Evolutionary conservation across 805 yeast genomes (phyloP), one percentile per base, ranked within the genome.

Genomic region (Zygotorulaspora danielsina): DNA sequence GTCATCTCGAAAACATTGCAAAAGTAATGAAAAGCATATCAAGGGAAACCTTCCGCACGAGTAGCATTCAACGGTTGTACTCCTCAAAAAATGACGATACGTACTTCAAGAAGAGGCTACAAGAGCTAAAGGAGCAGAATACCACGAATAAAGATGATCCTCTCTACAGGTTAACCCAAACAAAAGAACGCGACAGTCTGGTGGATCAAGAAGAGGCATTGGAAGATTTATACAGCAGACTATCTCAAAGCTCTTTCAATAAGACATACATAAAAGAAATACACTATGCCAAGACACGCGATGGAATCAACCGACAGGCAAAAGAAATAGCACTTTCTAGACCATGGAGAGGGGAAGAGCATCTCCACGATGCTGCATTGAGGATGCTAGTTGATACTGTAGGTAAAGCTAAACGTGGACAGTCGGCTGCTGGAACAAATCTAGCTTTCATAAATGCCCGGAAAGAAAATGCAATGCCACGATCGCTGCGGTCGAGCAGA

Each of bases 341-440:
- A 17, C 81, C 81, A 0, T 81, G 88, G 88, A 65, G 63, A 0
- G 88, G 88, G 0, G 54, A 63, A 3, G 85, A 80, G 45, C 39
- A 59, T 3, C 54, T 54, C 1, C 46, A 61, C 5, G 85, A 78
- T 38, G 59, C 75, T 3, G 65, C 69, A 4, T 52, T 70, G 22
- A 59, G 87, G 26, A 75, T 80, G 83, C 55, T 79, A 6, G 63
- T 70, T 18, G 87, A 81, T 51, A 58, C 66, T 24, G 62, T 67
- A 42, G 39, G 38, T 4, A 17, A 34, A 16, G 35, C 39, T 7
- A 11, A n/a, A 13, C 13, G 26, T 11, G 15, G 18, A 10, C 19
- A 20, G 10, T 16, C 37, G 6, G 9, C 31, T 22, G n/a, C 30
- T 5, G 27, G 27, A 19, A 37, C 19, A 1, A 44, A 51, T 32